Base-by-base conservation (phyloP, 179 eudicot genomes). In the Silene coronaria region DNA sequence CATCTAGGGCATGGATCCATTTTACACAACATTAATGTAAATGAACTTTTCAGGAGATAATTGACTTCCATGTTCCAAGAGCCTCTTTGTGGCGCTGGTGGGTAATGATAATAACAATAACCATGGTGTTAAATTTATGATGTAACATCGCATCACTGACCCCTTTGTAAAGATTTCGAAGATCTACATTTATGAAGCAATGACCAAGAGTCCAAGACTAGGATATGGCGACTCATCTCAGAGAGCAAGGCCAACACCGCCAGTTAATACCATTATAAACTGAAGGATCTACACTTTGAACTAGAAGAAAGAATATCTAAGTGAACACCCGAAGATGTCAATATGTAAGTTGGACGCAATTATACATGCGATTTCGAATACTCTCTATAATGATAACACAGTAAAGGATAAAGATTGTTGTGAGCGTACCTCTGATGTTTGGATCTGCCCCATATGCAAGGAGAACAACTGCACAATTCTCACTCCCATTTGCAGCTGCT, bases 401-500 rank as follows among this genome's bases (percentile, higher is more conserved):
- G 19, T 63, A 63, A 1, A 27, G 67, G 27, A 27, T 63, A 63
- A 26, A 13, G 67, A 63, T 24, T 22, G 36, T 48, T 8, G 21
- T 19, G 17, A 36, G 6, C 6, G 62, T 86, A 91, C 97, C 97
- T 88, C 67, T 82, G 67, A 60, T 76, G 71, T 90, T 91, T 32
- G 97, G 92, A 79, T 91, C 85, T 75, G 97, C 95, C 60, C 90
- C 92, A 85, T 78, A 78, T 48, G 86, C 90, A 19, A 91, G 80
- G 21, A 91, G 95, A 36, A 87, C 75, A 57, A 71, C 74, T 26
- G 84, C 90, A 78, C 95, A 90, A 51, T 65, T 87, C 72, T 84
- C 69, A 34, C 69, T 80, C 78, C 97, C 97, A 51, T 77, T 82
- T 64, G 92, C 84, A 65, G 92, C 91, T 32, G 92, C 86, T 82